Evolutionary conservation across 768 basidiomycete genomes (phyloP), one percentile per base, ranked within the genome.

Genomic region (Kwoniella pini): DNA sequence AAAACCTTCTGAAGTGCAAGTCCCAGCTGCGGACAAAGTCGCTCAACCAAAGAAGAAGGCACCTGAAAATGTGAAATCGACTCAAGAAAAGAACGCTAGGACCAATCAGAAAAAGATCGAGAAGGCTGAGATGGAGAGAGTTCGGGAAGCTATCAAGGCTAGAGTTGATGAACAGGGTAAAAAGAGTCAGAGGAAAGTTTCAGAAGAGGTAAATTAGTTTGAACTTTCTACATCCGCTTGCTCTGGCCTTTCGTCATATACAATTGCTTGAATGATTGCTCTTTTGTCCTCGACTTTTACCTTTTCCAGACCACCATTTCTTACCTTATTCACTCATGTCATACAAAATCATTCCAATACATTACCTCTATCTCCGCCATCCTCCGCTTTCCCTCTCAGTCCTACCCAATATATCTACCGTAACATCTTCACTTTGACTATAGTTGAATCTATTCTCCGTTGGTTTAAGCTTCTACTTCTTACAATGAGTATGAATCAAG

Each of bases 151-250:
- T 9, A 44, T 71, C 42, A 62, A 60, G 53, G 42, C 33, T 21
- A 48, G 57, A 27, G 39, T 71, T 22, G 69, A 65, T 10, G 45
- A 60, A 24, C 58, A 67, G 38, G 69, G 69, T 19, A 63, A 65
- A 53, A 59, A 44, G 17, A 65, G 67, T n/a, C 46, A 62, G 12
- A 50, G 62, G 39, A 65, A 58, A 12, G 56, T 68, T n/a, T 62
- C 67, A 46, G 54, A 49, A 38, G 64, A 70, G 65, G 72, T 71
- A 40, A 48, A 63, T 65, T 40, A 21, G 5, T 45, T 42, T 42
- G 11, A 12, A 13, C 40, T 17, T 11, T 50, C 15, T 1, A 24
- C 48, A 17, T 31, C n/a, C 31, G 17, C 48, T 31, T 33, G 48
- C n/a, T 17, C 30, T 3, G n/a, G 6, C 28, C 6, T 5, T 42